Conservation (phyloP, 345 rosid species). For the Ricinus communis region DNA sequence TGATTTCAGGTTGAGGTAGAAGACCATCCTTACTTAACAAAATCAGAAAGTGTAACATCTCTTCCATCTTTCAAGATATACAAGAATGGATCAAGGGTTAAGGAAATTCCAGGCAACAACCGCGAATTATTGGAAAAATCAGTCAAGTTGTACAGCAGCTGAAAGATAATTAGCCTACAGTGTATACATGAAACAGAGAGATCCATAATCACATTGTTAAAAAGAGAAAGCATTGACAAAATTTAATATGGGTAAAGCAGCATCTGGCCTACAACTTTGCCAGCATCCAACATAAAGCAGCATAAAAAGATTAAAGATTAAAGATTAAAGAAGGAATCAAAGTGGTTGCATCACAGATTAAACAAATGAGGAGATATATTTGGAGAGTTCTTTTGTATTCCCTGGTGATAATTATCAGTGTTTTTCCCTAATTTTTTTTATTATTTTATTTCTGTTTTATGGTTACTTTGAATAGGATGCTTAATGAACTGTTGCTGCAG, state of each 20-base stretch:
- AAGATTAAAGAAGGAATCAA: neutral
- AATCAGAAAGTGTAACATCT: conserved; percentile 40
- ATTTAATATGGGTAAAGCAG: conserved; percentile 1
- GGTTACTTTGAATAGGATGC: conserved; percentile 9
- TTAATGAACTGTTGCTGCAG: neutral
- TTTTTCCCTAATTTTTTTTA: neutral
- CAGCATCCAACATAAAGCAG: neutral
- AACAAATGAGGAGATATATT: neutral
- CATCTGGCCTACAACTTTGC: conserved; percentile 8
- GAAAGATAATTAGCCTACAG: neutral
- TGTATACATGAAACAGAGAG: neutral
- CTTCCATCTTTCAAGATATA: conserved; percentile 53
- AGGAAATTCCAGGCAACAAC: conserved; percentile 43
- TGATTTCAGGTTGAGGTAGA: conserved; percentile 47
- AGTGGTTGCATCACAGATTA: neutral
- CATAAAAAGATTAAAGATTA: neutral
- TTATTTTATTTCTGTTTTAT: neutral
- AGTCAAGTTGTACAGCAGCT: conserved; percentile 40
- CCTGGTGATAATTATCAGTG: neutral
- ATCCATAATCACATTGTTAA: neutral
- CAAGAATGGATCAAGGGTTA: conserved; percentile 48
- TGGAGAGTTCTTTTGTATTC: neutral
- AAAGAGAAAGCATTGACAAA: neutral
- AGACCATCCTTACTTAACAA: conserved; percentile 44
- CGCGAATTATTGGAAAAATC: conserved; percentile 39